Conservation (phyloP, 139 green algal genomes). For the Chlamydomonas incerta region DNA sequence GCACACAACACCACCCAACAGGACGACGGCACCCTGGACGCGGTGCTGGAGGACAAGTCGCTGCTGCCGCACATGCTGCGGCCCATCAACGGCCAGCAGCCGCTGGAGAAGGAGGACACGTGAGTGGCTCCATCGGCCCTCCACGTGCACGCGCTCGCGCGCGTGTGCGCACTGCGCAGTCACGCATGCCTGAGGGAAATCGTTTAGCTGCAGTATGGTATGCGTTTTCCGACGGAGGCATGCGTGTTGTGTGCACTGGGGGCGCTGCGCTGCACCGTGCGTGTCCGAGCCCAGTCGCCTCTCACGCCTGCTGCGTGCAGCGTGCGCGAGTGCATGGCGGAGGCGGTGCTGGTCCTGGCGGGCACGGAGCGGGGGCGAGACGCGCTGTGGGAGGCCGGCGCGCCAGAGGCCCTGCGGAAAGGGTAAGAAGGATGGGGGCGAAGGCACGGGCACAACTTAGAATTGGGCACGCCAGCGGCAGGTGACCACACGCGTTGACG, state of each 20-base stretch:
- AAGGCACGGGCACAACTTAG: no score
- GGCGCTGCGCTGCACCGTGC: no score
- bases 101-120: conserved; percentile 39
- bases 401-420: conserved; percentile 68
- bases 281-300: no score
- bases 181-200: no score
- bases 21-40: conserved; percentile 53
- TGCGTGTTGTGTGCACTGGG: no score
- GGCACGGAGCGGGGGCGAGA: conserved; percentile 58
- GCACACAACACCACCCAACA: no score
- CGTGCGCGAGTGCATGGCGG: conserved; percentile 69
- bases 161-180: no score
- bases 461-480: no score
- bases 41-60: conserved; percentile 51
- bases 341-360: conserved; percentile 75
- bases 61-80: conserved; percentile 66
- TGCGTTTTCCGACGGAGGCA: no score
- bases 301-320: conserved; percentile 20
- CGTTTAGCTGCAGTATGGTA: no score
- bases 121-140: not conserved
- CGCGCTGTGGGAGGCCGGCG: conserved; percentile 76
- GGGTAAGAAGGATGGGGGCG: no score
- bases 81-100: conserved; percentile 50
- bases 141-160: not conserved
- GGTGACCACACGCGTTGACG: no score